phyloP scores from a whole-genome alignment of 2,329 filamentous ascomycete species.

The Colletotrichum horii region DNA sequence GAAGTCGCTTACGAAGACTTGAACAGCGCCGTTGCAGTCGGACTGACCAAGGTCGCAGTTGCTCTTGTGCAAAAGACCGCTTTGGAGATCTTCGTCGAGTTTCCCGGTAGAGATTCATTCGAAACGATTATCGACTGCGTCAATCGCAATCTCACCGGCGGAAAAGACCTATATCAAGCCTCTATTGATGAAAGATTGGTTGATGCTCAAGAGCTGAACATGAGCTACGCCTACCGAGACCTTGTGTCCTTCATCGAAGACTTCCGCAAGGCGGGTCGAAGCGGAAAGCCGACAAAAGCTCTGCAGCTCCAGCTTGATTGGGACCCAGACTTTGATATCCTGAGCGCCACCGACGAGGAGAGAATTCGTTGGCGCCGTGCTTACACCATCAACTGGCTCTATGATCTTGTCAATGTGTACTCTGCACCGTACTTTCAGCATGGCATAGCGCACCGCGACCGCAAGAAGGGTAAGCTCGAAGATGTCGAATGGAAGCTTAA shows the following conservation, averaged over 20 bases:
- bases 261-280: constrained; percentile 44
- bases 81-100: constrained; percentile 47
- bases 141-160: constrained; percentile 39
- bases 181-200: constrained; percentile 18
- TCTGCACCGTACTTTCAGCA: constrained; percentile 29
- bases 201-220: constrained; percentile 47
- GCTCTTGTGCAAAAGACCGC: constrained; percentile 43
- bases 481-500: constrained; percentile 35
- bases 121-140: constrained; percentile 46
- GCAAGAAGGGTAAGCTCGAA: not conserved
- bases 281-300: constrained; percentile 49
- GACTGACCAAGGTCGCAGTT: constrained; percentile 45
- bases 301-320: constrained; percentile 46
- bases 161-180: constrained; percentile 9
- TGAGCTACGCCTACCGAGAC: constrained; percentile 46
- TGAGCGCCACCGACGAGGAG: constrained; percentile 38
- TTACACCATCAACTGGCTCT: constrained; percentile 57
- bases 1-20: constrained; percentile 48
- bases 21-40: constrained; percentile 50
- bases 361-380: constrained; percentile 48
- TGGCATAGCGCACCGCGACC: not conserved
- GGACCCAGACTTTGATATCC: constrained; percentile 45
- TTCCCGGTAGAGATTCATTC: constrained; percentile 49
- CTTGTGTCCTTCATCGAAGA: constrained; percentile 50
- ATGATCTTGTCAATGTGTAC: constrained; percentile 53